Base-by-base conservation (phyloP, 1,139 yeast genomes). In the Keqinozyma sinolaborantium region DNA sequence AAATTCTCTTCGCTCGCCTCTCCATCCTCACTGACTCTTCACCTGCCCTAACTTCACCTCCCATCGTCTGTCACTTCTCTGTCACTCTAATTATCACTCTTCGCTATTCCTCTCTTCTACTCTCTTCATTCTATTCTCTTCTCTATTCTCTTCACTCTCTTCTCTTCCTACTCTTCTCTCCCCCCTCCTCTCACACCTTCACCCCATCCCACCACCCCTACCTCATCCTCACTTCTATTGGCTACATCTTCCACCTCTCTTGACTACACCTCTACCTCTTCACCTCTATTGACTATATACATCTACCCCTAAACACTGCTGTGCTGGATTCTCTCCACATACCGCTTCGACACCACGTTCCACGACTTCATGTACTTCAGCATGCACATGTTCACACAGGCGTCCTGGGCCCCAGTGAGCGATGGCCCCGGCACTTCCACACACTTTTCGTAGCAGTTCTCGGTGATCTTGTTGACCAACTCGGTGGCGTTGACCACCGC, bases 401-500 rank as follows among this genome's bases (percentile, higher is more conserved):
- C 41, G 32, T 60, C 58, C 38, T 66, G 65, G 26, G 47, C 55
- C 5, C 53, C 42, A 21, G 54, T 56, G 40, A 66, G 48, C 4
- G 39, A 21, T 25, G 72, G 58, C 16, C 73, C 69, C 5, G 87
- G 87, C 26, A 57, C 61, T 16, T 58, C 59, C 34, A 85, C 66
- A 59, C 97, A 88, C 54, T 78, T 77, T 32, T 81, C 83, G 55
- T 83, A 88, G 56, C 97, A 88, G 65, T 85, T 84, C 46, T 82
- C 90, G n/a, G 95, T 82, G 55, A 86, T 75, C 50, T 85, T 83
- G 60, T 81, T 82, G 28, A 88, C 95, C 37, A 88, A 67, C 51
- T 86, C 92, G 3, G 94, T 81, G 24, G 95, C 96, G 58, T 87
- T 86, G 15, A 88, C 92, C 19, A 87, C 77, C 2, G 95, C 96